These are phyloP conservation scores for Sequoia sempervirens DNA, from an alignment of 75 land plant genomes.

Conservation along the genomic window DNA sequence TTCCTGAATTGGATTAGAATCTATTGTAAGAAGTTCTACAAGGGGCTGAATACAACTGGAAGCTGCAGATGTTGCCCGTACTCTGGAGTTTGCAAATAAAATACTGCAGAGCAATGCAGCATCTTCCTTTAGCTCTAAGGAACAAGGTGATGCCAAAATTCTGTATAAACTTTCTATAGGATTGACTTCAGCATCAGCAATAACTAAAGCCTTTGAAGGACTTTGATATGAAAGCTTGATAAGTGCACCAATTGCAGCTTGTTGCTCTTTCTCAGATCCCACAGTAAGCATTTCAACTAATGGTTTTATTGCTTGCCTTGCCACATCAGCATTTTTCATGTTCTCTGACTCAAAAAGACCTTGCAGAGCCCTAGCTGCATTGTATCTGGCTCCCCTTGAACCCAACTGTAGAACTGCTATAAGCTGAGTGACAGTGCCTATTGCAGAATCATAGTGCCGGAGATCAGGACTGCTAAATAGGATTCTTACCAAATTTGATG, in stretches of 20 bases:
- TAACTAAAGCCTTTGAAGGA: constrained; percentile 38
- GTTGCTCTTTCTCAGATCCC: constrained; percentile 77
- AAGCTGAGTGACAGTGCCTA: constrained; percentile 72
- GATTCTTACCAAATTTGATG: constrained; percentile 63
- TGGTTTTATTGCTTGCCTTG: constrained; percentile 79
- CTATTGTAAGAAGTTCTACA: constrained; percentile 40
- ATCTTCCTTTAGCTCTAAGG: constrained; percentile 63
- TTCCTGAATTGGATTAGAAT: constrained; percentile 24
- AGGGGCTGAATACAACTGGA: constrained; percentile 57
- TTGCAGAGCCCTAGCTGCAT: constrained; percentile 73
- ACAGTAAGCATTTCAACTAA: constrained; percentile 80
- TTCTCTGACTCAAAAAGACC: constrained; percentile 74
- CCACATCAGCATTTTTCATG: constrained; percentile 57
- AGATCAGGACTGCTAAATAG: constrained; percentile 71
- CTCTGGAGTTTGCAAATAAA: constrained; percentile 47
- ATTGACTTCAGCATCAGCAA: constrained; percentile 57
- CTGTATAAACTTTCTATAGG: constrained; percentile 52
- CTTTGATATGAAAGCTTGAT: constrained; percentile 45
- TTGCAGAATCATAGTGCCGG: constrained; percentile 67
- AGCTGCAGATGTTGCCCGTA: constrained; percentile 42
- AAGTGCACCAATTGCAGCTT: constrained; percentile 64
- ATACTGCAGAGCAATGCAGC: constrained; percentile 63
- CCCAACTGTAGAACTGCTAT: constrained; percentile 89
- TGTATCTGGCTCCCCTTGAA: constrained; percentile 64
- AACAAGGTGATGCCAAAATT: constrained; percentile 42